phyloP scores from a whole-genome alignment of 1,139 yeast genomes.

The Hansenula sp. region DNA sequence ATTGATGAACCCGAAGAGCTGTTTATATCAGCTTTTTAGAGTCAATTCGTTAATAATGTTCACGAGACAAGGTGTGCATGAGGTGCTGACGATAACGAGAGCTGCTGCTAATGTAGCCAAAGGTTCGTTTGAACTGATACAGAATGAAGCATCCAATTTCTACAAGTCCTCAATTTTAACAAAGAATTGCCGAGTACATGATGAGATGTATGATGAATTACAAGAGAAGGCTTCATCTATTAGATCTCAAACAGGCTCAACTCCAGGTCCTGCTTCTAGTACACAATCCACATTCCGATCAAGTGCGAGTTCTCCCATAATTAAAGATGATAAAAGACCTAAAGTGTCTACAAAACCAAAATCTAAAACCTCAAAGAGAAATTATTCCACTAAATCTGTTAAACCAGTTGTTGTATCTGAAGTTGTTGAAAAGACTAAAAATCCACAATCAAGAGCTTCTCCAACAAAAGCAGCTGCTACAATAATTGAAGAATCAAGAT shows the following conservation, averaged over 20 bases:
- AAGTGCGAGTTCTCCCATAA: constrained; percentile 1
- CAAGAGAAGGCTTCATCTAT: constrained; percentile 8
- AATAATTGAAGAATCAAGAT: constrained; percentile 11
- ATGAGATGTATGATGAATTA: constrained; percentile 22
- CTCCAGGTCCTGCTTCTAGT: background rate
- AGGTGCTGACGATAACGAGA: constrained; percentile 14
- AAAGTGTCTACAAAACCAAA: constrained; percentile 1
- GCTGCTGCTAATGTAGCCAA: constrained; percentile 12
- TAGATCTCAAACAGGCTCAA: constrained; percentile 4
- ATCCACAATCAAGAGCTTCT: background rate
- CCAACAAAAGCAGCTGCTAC: background rate
- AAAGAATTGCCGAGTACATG: constrained; percentile 17
- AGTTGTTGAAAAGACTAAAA: constrained; percentile 2
- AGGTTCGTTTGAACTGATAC: constrained; percentile 10
- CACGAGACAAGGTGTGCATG: constrained; percentile 14
- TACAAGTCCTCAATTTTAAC: constrained; percentile 19
- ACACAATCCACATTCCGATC: background rate
- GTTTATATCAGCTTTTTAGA: too few relatives aligned
- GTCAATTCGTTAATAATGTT: background rate
- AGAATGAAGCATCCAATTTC: constrained; percentile 11
- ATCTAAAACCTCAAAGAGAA: constrained; percentile 8
- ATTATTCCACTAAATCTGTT: constrained; percentile 14
- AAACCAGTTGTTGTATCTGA: constrained; percentile 5
- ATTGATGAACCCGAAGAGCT: too few relatives aligned
- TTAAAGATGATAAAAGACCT: constrained; percentile 7